Base-by-base conservation (phyloP, 495 filamentous ascomycete species). In the Hamigera avellanea region DNA sequence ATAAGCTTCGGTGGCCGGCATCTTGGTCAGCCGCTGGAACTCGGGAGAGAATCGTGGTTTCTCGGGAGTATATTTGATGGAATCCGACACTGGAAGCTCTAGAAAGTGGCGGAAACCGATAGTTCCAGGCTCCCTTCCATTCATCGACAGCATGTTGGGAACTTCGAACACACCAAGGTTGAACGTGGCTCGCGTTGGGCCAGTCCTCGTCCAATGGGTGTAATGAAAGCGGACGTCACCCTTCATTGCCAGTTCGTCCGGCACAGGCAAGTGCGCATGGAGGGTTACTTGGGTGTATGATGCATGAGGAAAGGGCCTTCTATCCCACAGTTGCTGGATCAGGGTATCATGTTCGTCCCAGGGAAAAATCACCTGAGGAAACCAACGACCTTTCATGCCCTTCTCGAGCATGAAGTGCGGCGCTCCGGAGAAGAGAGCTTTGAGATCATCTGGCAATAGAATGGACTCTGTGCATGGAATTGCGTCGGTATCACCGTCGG, bases 131-230 rank as follows among this genome's bases (percentile, higher is more conserved):
- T 89, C 83, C 27, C 73, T 59, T 17, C 30, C 76, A 38, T 78
- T 75, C 56, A 75, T 76, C 47, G 77, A 79, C 30, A 86, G 64
- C 82, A 87, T 89, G 53, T 72, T 82, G 5, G 83, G 82, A 2
- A 71, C 57, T 44, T 74, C 81, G 49, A 57, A 73, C 46, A 67
- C 69, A 57, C 49, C 74, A 41, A 54, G 66, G 56, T 61, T 77
- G 55, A 68, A 82, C 52, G 59, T 75, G 51, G 50, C 75, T 59
- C 47, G 59, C 57, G 54, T 63, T 12, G 44, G 42, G 6, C 44
- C 50, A n/a, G 46, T 41, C 14, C 47, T 43, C 28, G 39, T 49
- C 53, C 49, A 56, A 32, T 51, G 50, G 4, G 52, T 46, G 2
- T 57, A 52, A n/a, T n/a, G n/a, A n/a, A n/a, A n/a, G n/a, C n/a